Evolutionary conservation across 495 filamentous ascomycete species (phyloP).

Genomic region (Acidiella bohemica): DNA sequence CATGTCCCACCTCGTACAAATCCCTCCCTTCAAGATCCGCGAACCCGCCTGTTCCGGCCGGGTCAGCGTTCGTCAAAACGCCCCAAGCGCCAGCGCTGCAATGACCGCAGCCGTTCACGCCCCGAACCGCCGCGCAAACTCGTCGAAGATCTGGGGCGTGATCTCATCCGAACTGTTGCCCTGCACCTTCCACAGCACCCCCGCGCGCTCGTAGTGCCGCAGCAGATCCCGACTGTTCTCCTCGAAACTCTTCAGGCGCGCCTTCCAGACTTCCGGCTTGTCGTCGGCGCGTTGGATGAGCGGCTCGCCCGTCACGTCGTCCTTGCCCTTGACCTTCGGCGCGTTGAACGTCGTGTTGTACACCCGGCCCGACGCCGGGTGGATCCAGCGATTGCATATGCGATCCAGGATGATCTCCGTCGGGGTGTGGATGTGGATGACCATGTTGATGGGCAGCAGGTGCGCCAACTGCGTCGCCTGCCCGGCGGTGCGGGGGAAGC

Average conservation of each 20-base stretch:
- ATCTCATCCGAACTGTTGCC: slow-evolving; percentile 91
- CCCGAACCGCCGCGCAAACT: slow-evolving; percentile 66
- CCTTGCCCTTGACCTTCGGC: slow-evolving; percentile 64
- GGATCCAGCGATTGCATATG: slow-evolving; percentile 84
- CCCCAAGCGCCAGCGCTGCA: neutral
- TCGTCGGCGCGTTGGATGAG: slow-evolving; percentile 77
- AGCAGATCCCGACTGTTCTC: slow-evolving; percentile 74
- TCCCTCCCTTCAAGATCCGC: no score
- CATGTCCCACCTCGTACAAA: no score
- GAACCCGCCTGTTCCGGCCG: no score
- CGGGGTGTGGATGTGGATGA: slow-evolving; percentile 55
- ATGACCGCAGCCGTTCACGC: slow-evolving; percentile 1
- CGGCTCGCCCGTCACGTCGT: slow-evolving; percentile 84
- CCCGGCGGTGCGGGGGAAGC: slow-evolving; percentile 75
- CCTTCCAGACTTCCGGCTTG: slow-evolving; percentile 69
- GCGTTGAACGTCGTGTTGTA: slow-evolving; percentile 91
- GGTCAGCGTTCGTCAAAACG: neutral
- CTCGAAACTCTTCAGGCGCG: slow-evolving; percentile 66
- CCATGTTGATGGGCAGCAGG: slow-evolving; percentile 82
- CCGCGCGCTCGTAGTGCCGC: slow-evolving; percentile 74
- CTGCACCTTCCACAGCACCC: slow-evolving; percentile 76
- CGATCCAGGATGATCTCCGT: slow-evolving; percentile 70
- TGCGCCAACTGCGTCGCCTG: slow-evolving; percentile 67
- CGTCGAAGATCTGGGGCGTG: slow-evolving; percentile 63
- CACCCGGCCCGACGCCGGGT: slow-evolving; percentile 77